phyloP scores from a whole-genome alignment of 2,329 filamentous ascomycete genomes.

The Kalaharituber pfeilii region DNA sequence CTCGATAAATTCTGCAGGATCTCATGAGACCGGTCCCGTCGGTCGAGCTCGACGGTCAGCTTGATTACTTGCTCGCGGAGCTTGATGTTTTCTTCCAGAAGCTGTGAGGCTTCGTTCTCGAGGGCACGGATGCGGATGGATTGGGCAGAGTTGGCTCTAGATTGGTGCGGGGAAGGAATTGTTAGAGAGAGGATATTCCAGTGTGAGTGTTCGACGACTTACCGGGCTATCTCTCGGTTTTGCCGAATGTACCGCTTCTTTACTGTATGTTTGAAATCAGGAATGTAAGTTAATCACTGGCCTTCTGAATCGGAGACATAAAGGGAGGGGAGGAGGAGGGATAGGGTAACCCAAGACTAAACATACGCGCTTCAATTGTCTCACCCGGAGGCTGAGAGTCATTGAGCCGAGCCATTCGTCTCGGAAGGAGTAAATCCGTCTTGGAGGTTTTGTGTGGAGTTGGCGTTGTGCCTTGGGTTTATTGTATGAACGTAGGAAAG shows the following conservation, averaged over 20 bases:
- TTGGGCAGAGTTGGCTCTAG: slow-evolving; percentile 55
- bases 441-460: background rate
- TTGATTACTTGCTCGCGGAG: slow-evolving; percentile 53
- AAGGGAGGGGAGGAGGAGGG: slow-evolving; percentile 15
- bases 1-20: slow-evolving; percentile 48
- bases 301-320: slow-evolving; percentile 1
- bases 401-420: slow-evolving; percentile 22
- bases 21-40: slow-evolving; percentile 38
- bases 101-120: slow-evolving; percentile 55
- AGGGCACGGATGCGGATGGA: slow-evolving; percentile 59
- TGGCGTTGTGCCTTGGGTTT: background rate
- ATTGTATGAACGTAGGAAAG: background rate
- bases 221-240: slow-evolving; percentile 62
- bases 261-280: too few species aligned
- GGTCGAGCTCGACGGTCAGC: slow-evolving; percentile 47
- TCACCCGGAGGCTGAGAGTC: slow-evolving; percentile 10
- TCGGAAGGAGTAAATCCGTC: slow-evolving; percentile 15
- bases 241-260: slow-evolving; percentile 65
- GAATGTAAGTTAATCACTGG: background rate
- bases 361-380: slow-evolving; percentile 15
- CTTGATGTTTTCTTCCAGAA: slow-evolving; percentile 62
- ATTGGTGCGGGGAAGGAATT: background rate
- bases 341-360: slow-evolving; percentile 9
- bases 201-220: slow-evolving; percentile 12
- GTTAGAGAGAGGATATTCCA: slow-evolving; percentile 1